These are phyloP conservation scores for Fusarium redolens DNA, from an alignment of 2,329 filamentous ascomycete genomes.

Conservation along the genomic window DNA sequence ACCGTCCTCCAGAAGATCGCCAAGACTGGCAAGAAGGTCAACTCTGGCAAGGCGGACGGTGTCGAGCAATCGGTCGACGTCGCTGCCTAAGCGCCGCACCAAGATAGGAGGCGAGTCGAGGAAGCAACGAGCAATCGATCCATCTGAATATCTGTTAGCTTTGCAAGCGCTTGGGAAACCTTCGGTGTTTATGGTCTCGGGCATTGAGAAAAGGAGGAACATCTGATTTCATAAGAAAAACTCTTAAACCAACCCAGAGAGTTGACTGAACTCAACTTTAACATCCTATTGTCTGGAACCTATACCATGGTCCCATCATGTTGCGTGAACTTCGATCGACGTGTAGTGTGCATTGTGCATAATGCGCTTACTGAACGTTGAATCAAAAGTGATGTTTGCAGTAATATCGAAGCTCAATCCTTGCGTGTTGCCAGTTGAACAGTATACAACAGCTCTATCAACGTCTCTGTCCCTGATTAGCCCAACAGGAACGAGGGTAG, in stretches of 20 bases:
- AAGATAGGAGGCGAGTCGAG: background rate
- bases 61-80: slow-evolving; percentile 64
- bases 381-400: background rate
- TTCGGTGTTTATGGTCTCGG: slow-evolving; percentile 35
- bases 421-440: background rate
- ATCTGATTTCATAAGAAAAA: slow-evolving; percentile 26
- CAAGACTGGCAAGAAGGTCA: slow-evolving; percentile 96
- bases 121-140: slow-evolving; percentile 3
- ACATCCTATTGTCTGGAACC: background rate
- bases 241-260: slow-evolving; percentile 18
- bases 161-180: slow-evolving; percentile 28
- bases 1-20: slow-evolving; percentile 87
- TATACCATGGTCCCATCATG: background rate
- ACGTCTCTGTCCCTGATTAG: background rate
- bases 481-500: background rate
- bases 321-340: background rate
- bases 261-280: background rate
- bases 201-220: slow-evolving; percentile 26
- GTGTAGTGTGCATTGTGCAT: background rate
- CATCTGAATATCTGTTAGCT: slow-evolving; percentile 36
- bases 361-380: background rate
- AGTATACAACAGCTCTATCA: background rate
- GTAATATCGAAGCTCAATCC: background rate
- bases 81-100: slow-evolving; percentile 38
- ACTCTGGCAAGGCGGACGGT: slow-evolving; percentile 78